These are phyloP conservation scores for Boletus coccyginus DNA, from an alignment of 768 basidiomycete species.

Conservation along the genomic window DNA sequence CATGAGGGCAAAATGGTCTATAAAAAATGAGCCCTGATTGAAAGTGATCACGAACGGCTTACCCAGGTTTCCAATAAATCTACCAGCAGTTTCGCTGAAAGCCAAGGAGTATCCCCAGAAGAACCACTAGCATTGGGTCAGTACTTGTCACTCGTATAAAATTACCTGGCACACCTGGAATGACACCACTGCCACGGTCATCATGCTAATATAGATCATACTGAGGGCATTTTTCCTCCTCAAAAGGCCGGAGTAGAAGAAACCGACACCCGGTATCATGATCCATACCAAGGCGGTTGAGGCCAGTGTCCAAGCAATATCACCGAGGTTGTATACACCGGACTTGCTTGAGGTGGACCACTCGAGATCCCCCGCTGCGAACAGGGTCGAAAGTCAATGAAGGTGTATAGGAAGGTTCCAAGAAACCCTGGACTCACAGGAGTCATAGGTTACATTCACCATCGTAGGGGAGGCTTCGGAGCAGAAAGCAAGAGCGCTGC, in stretches of 20 bases:
- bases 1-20: slow-evolving; percentile 82
- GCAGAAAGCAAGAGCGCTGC: not conserved
- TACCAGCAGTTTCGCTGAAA: slow-evolving; percentile 72
- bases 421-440: slow-evolving; percentile 27
- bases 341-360: slow-evolving; percentile 22
- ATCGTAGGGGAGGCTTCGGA: slow-evolving; percentile 20
- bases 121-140: slow-evolving; percentile 65
- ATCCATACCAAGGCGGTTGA: slow-evolving; percentile 81
- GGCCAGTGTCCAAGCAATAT: slow-evolving; percentile 67
- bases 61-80: slow-evolving; percentile 88
- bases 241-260: slow-evolving; percentile 88
- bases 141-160: not conserved
- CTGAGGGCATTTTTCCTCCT: slow-evolving; percentile 91
- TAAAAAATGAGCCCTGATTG: not conserved
- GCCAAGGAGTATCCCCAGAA: slow-evolving; percentile 96
- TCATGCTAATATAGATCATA: slow-evolving; percentile 82
- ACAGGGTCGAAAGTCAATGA: not conserved
- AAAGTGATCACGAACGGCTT: slow-evolving; percentile 22
- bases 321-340: slow-evolving; percentile 55
- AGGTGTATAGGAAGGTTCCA: not conserved
- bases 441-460: slow-evolving; percentile 45
- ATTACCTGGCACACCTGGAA: slow-evolving; percentile 76
- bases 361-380: slow-evolving; percentile 39
- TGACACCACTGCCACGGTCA: slow-evolving; percentile 72
- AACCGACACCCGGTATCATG: slow-evolving; percentile 84